These are phyloP conservation scores for Lobulomyces angularis DNA, from an alignment of 192 early-diverging fungal genomes.

Conservation along the genomic window DNA sequence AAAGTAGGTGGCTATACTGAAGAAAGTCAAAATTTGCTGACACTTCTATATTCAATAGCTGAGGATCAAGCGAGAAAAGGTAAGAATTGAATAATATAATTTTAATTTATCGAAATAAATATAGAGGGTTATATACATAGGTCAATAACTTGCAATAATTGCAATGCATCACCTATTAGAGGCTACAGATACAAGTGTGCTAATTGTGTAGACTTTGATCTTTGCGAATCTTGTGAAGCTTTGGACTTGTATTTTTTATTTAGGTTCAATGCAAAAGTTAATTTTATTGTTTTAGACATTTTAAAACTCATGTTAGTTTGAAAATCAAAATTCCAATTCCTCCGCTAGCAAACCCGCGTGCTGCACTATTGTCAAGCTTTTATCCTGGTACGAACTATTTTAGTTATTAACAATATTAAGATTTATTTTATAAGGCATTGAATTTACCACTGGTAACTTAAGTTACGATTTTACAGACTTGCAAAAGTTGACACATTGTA, in stretches of 20 bases:
- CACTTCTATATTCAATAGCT: slow-evolving; percentile 69
- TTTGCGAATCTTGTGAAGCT: slow-evolving; percentile 87
- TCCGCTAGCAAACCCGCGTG: slow-evolving; percentile 68
- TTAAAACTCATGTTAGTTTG: slow-evolving; percentile 70
- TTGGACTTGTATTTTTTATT: too few species aligned
- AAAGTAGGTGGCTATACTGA: background rate
- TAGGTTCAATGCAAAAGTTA: too few species aligned
- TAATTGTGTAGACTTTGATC: slow-evolving; percentile 85
- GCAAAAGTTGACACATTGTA: slow-evolving; percentile 56
- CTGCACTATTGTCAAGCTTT: slow-evolving; percentile 56
- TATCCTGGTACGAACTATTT: slow-evolving; percentile 54
- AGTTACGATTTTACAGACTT: slow-evolving; percentile 31
- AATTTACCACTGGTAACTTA: slow-evolving; percentile 12
- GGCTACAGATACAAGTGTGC: slow-evolving; percentile 88
- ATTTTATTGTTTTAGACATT: too few species aligned
- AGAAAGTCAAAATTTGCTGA: slow-evolving; percentile 59
- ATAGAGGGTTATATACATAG: slow-evolving; percentile 49
- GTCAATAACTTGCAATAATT: slow-evolving; percentile 88
- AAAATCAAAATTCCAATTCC: slow-evolving; percentile 87
- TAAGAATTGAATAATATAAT: slow-evolving; percentile 13
- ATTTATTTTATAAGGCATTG: slow-evolving; percentile 2
- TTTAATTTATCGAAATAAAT: slow-evolving; percentile 35
- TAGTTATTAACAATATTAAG: background rate
- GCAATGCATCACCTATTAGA: slow-evolving; percentile 72
- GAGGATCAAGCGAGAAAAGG: slow-evolving; percentile 79